phyloP scores from a whole-genome alignment of 2,329 filamentous ascomycete species.

The Penicillium sp. region DNA sequence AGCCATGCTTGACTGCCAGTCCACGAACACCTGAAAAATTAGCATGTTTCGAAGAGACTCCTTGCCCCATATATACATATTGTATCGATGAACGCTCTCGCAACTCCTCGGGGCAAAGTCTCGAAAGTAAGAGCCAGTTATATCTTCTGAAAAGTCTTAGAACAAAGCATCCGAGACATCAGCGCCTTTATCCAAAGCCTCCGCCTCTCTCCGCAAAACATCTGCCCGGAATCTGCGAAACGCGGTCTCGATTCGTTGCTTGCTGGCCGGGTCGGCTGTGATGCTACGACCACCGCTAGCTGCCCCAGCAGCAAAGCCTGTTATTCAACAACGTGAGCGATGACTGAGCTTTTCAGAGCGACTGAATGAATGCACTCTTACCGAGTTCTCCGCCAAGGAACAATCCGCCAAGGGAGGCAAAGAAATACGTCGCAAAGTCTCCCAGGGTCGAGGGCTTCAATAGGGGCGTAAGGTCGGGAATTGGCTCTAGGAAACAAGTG shows the following conservation, averaged over 20 bases:
- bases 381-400: slow-evolving; percentile 58
- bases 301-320: slow-evolving; percentile 54
- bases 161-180: slow-evolving; percentile 18
- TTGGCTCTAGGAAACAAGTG: slow-evolving; percentile 42
- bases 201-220: slow-evolving; percentile 55
- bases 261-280: slow-evolving; percentile 49
- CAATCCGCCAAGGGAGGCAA: slow-evolving; percentile 57
- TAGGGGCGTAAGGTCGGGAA: slow-evolving; percentile 57
- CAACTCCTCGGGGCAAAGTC: no score
- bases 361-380: slow-evolving; percentile 6
- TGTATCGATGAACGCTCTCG: no score
- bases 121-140: no score
- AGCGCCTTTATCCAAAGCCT: slow-evolving; percentile 47
- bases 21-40: no score
- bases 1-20: no score
- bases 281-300: slow-evolving; percentile 51
- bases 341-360: neutral
- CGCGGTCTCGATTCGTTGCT: slow-evolving; percentile 55
- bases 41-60: no score
- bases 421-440: slow-evolving; percentile 58
- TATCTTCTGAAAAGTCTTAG: neutral
- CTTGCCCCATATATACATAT: no score
- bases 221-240: slow-evolving; percentile 60
- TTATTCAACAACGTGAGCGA: neutral
- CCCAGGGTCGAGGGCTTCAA: slow-evolving; percentile 54